Evolutionary conservation across 495 filamentous ascomycete genomes (phyloP).

Genomic region (Saxophila tyrrhenica): DNA sequence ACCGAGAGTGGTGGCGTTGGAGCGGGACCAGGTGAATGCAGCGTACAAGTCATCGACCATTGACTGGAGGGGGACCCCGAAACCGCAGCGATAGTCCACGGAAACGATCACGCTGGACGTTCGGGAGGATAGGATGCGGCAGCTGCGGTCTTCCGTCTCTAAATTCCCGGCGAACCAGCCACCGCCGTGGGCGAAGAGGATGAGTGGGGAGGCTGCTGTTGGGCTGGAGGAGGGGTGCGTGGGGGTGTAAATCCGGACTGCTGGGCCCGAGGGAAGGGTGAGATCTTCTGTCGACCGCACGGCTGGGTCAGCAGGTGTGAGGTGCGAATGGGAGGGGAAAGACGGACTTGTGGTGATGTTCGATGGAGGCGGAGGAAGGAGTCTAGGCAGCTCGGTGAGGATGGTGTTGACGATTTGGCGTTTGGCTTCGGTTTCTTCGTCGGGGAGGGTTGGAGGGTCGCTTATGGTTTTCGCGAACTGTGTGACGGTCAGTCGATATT

Average conservation of each 20-base stretch:
- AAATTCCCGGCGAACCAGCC: constrained; percentile 7
- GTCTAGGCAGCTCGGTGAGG: not conserved
- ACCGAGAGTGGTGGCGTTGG: not conserved
- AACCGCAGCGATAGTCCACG: constrained; percentile 1
- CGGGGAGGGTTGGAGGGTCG: not conserved
- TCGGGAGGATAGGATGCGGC: not conserved
- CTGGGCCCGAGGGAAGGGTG: not conserved
- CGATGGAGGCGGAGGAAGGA: not conserved
- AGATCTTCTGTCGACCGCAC: not conserved
- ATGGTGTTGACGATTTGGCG: not conserved
- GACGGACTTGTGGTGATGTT: not conserved
- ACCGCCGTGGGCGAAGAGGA: constrained; percentile 5
- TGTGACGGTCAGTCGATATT: not conserved
- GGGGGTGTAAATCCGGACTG: constrained; percentile 3
- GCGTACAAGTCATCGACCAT: not conserved
- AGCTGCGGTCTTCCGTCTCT: constrained; percentile 5
- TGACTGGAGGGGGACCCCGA: not conserved
- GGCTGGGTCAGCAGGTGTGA: not conserved
- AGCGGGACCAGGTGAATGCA: not conserved
- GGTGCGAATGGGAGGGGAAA: no score
- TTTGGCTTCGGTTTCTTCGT: not conserved
- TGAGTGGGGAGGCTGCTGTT: not conserved
- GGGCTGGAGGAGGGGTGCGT: not conserved
- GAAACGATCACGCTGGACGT: not conserved
- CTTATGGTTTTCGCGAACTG: constrained; percentile 1